Conservation (phyloP, 2,329 filamentous ascomycete genomes). For the Pestalotiopsis sp. region DNA sequence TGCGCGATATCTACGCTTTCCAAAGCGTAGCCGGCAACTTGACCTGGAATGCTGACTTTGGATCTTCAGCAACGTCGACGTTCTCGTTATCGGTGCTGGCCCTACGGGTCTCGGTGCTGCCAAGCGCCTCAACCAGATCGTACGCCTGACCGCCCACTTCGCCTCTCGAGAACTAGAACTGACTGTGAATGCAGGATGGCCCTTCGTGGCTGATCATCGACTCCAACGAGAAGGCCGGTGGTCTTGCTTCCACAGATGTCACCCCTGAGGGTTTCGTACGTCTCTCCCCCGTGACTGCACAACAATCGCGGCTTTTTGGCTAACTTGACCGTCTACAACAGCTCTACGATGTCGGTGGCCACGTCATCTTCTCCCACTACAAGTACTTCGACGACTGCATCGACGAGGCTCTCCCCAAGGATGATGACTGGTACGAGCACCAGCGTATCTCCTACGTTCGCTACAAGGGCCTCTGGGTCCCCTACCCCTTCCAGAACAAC, state of each 20-base stretch:
- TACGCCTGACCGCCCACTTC: conserved; percentile 52
- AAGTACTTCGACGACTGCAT: conserved; percentile 99
- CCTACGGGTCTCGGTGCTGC: conserved; percentile 97
- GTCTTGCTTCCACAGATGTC: conserved; percentile 92
- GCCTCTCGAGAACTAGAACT: conserved; percentile 22
- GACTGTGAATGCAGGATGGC: conserved; percentile 63
- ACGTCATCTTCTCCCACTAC: conserved; percentile 99
- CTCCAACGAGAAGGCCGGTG: conserved; percentile 87
- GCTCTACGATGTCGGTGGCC: conserved; percentile 98
- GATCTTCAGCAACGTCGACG: conserved; percentile 77
- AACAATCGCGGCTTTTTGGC: neutral
- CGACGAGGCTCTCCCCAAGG: conserved; percentile 91
- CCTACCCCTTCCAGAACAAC: conserved; percentile 99
- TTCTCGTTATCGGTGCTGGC: conserved; percentile 96
- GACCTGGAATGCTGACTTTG: neutral
- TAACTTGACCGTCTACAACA: conserved; percentile 36
- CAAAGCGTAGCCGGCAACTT: neutral
- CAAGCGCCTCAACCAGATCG: conserved; percentile 96
- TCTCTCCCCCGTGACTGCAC: conserved; percentile 33
- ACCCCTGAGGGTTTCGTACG: conserved; percentile 96
- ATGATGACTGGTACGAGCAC: conserved; percentile 96
- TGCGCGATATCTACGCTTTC: neutral
- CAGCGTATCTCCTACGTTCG: conserved; percentile 99
- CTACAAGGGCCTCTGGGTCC: conserved; percentile 95
- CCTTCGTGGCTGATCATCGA: conserved; percentile 97